Conservation (phyloP, 1,284 basidiomycete genomes). For the Microbotryum lychnidis-dioicae region DNA sequence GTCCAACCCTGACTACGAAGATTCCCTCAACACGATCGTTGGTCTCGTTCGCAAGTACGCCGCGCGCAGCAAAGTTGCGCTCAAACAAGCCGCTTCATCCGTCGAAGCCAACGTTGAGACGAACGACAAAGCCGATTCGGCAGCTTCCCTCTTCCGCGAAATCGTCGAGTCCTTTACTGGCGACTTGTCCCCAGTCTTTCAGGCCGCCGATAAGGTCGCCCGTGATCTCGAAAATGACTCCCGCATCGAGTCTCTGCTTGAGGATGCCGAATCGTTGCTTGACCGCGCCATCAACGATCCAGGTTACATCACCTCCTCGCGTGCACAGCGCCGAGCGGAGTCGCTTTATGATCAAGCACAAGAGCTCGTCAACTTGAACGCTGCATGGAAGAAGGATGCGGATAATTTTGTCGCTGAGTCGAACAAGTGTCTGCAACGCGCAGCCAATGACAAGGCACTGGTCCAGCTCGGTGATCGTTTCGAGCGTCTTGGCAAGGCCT, state of each 20-base stretch:
- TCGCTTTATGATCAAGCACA: constrained; percentile 38
- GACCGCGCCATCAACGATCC: constrained; percentile 41
- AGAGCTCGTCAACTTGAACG: constrained; percentile 19
- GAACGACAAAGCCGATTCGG: constrained; percentile 16
- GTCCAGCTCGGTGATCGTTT: constrained; percentile 15
- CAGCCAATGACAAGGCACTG: constrained; percentile 23
- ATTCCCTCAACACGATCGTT: constrained; percentile 42
- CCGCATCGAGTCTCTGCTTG: constrained; percentile 39
- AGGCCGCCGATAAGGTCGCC: constrained; percentile 40
- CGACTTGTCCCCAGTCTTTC: constrained; percentile 40
- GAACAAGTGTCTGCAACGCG: constrained; percentile 14
- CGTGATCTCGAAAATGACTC: constrained; percentile 42
- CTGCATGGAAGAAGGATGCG: constrained; percentile 8
- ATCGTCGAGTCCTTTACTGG: constrained; percentile 36
- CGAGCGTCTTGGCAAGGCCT: constrained; percentile 15
- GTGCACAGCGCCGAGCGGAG: constrained; percentile 40
- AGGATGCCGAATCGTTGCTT: constrained; percentile 38
- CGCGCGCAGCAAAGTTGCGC: constrained; percentile 41
- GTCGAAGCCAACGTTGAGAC: constrained; percentile 40
- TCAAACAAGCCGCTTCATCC: constrained; percentile 40
- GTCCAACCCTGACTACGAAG: constrained; percentile 38
- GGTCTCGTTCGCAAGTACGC: constrained; percentile 45
- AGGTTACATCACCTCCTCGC: constrained; percentile 41
- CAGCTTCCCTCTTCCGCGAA: constrained; percentile 26
- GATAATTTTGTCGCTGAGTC: constrained; percentile 9